phyloP scores from a whole-genome alignment of 768 basidiomycete species.

The Amanita thiersii region DNA sequence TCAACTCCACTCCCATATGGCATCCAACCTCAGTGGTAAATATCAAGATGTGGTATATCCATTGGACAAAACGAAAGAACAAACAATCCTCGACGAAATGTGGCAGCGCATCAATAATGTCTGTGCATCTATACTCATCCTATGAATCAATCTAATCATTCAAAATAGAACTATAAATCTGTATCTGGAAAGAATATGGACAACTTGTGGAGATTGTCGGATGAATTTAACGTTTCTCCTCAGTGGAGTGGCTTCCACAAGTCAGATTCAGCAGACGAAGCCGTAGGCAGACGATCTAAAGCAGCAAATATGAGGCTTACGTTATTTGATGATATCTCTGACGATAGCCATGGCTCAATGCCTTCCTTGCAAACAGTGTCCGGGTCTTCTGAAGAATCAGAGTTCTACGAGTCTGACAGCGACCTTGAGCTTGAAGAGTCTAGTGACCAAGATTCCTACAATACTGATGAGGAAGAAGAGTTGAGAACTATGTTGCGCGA shows the following conservation, averaged over 20 bases:
- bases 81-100: conserved; percentile 44
- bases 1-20: conserved; percentile 51
- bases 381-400: conserved; percentile 43
- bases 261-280: conserved; percentile 17
- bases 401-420: conserved; percentile 29
- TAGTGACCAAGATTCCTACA: conserved; percentile 32
- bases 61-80: conserved; percentile 44
- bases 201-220: conserved; percentile 53
- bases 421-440: conserved; percentile 27
- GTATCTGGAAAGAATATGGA: conserved; percentile 50
- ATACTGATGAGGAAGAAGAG: conserved; percentile 64
- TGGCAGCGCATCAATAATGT: conserved; percentile 61
- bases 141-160: neutral
- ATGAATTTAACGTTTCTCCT: conserved; percentile 41
- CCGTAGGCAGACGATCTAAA: conserved; percentile 15
- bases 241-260: conserved; percentile 47
- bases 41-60: conserved; percentile 55
- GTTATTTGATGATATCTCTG: conserved; percentile 39
- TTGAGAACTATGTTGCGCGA: conserved; percentile 53
- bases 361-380: conserved; percentile 62
- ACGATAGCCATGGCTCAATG: conserved; percentile 48
- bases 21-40: conserved; percentile 38
- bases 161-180: conserved; percentile 48
- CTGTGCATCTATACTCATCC: conserved; percentile 13
- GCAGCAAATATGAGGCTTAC: conserved; percentile 32